These are phyloP conservation scores for Phytophthora vignae DNA, from an alignment of 352 stramenopile genomes.

Conservation along the genomic window DNA sequence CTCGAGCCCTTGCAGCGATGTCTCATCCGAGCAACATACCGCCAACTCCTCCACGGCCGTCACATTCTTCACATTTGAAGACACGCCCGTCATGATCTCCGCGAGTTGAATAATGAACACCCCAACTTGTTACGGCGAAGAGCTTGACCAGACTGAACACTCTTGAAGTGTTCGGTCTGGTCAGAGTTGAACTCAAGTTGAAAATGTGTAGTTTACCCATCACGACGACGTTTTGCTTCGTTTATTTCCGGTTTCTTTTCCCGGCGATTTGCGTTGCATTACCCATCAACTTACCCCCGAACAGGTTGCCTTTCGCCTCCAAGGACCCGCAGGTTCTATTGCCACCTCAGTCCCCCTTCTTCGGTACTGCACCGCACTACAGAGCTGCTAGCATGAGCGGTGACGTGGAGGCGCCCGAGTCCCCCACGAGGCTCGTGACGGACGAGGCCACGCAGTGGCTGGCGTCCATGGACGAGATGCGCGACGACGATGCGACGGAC, in stretches of 20 bases:
- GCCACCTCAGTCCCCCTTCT: background rate
- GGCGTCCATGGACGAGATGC: conserved; percentile 33
- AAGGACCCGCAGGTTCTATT: conserved; percentile 9
- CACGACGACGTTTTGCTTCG: background rate
- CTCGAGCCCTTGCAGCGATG: conserved; percentile 1
- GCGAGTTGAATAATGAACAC: conserved; percentile 8
- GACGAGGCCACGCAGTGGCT: conserved; percentile 37
- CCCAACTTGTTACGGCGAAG: too few relatives aligned
- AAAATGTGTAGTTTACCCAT: background rate
- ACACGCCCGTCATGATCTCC: background rate
- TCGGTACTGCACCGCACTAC: background rate
- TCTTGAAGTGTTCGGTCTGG: too few relatives aligned
- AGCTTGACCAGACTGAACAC: too few relatives aligned
- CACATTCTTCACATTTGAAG: conserved; percentile 4
- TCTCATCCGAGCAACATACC: conserved; percentile 10
- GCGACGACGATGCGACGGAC: conserved; percentile 21
- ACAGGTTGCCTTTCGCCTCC: conserved; percentile 14
- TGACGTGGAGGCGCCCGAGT: conserved; percentile 28
- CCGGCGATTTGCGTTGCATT: conserved; percentile 15
- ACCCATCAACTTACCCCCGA: conserved; percentile 20
- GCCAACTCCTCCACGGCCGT: background rate
- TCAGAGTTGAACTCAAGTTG: background rate
- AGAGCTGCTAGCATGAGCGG: conserved; percentile 9
- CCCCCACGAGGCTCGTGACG: conserved; percentile 34
- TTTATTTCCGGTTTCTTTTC: conserved; percentile 16